Percentiles rank a stretch among this genome's conserved stretches.
Conservation (phyloP, 2,329 filamentous ascomycete species). For the Colletotrichum lindemuthianum region DNA sequence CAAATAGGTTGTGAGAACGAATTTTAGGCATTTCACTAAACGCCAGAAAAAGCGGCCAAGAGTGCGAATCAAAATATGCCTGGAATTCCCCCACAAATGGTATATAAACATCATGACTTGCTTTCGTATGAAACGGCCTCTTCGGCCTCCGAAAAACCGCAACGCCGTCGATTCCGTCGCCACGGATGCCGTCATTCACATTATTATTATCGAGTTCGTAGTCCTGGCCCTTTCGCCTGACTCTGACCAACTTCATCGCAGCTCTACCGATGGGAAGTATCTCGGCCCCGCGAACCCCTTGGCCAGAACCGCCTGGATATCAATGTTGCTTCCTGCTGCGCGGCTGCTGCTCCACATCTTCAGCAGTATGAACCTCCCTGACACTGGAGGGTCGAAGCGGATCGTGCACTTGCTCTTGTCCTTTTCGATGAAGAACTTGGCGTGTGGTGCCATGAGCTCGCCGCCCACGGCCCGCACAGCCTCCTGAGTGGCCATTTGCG, state of each 20-base stretch:
- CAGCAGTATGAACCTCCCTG: constrained; percentile 83
- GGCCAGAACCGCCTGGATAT: constrained; percentile 86
- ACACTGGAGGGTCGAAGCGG: constrained; percentile 83
- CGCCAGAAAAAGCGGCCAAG: no score
- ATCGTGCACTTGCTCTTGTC: constrained; percentile 88
- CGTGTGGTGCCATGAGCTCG: constrained; percentile 76
- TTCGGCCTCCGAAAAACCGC: neutral
- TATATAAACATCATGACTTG: constrained; percentile 9
- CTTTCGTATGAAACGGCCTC: no score
- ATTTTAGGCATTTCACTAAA: no score
- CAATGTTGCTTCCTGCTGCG: constrained; percentile 76
- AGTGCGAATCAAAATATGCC: neutral
- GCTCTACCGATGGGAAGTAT: constrained; percentile 78
- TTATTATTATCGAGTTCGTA: constrained; percentile 2
- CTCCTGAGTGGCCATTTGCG: constrained; percentile 65
- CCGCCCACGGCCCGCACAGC: constrained; percentile 66
- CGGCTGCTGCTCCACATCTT: constrained; percentile 88
- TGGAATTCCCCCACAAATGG: constrained; percentile 14
- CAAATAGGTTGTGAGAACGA: no score
- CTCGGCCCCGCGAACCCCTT: constrained; percentile 87
- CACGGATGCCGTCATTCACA: neutral
- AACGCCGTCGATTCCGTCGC: constrained; percentile 18
- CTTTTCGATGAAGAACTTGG: constrained; percentile 84
- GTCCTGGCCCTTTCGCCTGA: neutral
- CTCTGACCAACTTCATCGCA: constrained; percentile 55